These are phyloP conservation scores for Corymbia calophylla DNA, from an alignment of 441 rosid species.

Conservation along the genomic window DNA sequence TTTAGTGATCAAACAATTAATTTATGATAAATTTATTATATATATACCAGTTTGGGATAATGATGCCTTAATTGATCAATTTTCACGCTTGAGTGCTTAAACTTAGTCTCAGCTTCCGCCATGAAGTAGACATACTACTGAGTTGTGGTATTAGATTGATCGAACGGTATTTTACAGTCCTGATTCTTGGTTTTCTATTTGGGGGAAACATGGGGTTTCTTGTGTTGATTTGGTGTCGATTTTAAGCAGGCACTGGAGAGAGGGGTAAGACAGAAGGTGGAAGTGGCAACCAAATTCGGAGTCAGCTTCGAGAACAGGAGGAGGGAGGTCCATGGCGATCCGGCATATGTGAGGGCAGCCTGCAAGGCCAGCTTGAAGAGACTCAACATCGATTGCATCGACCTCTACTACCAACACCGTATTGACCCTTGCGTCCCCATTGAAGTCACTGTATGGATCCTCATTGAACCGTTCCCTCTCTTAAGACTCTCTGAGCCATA, in stretches of 20 bases:
- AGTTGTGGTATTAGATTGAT: background rate
- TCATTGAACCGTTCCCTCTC: background rate
- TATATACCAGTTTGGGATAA: no score
- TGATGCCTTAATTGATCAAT: no score
- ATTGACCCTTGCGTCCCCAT: background rate
- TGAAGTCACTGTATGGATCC: conserved; percentile 6
- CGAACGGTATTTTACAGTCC: background rate
- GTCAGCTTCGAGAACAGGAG: background rate
- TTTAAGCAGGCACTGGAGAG: conserved; percentile 5
- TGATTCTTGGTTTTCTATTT: background rate
- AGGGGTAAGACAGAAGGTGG: conserved; percentile 3
- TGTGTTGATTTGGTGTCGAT: background rate
- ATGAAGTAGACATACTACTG: no score
- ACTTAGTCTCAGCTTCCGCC: no score
- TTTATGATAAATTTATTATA: no score
- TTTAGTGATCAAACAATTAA: no score
- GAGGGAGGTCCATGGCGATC: conserved; percentile 24
- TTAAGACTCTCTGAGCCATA: background rate
- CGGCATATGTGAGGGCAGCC: conserved; percentile 37
- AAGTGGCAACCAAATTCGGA: conserved; percentile 9
- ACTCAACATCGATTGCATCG: background rate
- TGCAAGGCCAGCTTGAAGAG: conserved; percentile 35
- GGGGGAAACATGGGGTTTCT: background rate
- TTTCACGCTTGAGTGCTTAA: no score
- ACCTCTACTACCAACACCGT: background rate